Evolutionary conservation across 1,284 basidiomycete genomes (phyloP), one percentile per base, ranked within the genome.

Genomic region (Sporisorium scitamineum): DNA sequence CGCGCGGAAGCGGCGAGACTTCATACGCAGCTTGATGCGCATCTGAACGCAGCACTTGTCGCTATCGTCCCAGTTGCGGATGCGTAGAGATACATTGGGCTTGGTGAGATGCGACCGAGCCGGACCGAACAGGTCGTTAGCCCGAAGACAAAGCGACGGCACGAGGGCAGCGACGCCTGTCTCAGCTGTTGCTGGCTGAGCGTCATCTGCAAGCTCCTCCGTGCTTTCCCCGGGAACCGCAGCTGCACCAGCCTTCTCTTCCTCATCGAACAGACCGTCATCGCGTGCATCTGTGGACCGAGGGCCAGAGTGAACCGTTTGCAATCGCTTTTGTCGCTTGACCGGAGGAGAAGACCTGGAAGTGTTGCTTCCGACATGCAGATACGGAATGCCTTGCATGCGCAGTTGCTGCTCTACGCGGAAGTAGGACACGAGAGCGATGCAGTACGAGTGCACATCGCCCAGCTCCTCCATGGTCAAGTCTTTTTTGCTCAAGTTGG

Each of bases 401-500:
- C 94, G 94, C 82, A 97, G 90, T 85, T 96, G 94, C 61, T 90
- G 88, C 84, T 97, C 94, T 58, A 97, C 90, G 78, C 91, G 93
- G 69, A 90, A 91, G 83, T 94, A 93, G 18, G 93, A 91, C n/a
- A 95, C 92, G 9, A 94, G 91, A 10, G 94, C 94, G 80, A 93
- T 94, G 78, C 24, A 74, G 59, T 83, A 82, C 32, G 70, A 72
- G 50, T 83, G 80, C 10, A 81, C 44, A 13, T 60, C 55, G 20
- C 70, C 61, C 11, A 81, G 63, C 47, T 81, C 78, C 37, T 77
- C 73, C 54, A 76, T 62, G 18, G 61, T 61, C 27, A 76, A 54
- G n/a, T 70, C 71, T 16, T 45, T 57, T 7, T 42, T 41, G 13
- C 31, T 47, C 22, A 50, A 18, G 37, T 42, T 45, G 22, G 39